Base-by-base conservation (phyloP, 2,329 filamentous ascomycete genomes). In the Fusarium sp. region DNA sequence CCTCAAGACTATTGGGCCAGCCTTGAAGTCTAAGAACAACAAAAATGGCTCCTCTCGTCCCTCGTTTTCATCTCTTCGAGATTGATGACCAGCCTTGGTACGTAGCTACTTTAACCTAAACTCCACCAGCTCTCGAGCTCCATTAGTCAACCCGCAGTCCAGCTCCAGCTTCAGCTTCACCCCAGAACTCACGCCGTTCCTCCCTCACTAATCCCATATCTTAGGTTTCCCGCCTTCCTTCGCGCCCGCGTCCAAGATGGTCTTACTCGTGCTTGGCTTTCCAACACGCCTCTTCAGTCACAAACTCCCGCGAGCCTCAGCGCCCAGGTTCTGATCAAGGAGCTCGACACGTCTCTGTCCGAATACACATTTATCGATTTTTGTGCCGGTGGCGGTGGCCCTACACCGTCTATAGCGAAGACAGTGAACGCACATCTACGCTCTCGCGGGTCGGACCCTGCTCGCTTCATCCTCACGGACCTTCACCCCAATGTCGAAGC, bases 321-420 rank as follows among this genome's bases (percentile, higher is more conserved):
- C n/a, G 87, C 90, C 49, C 79, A 82, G 45, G 80, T 88, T 22
- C 84, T 93, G 47, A 81, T 84, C 42, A 79, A 79, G 24, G 81
- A 86, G 44, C 83, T 91, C 16, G 83, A 84, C 38, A 64, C 75
- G 8, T 75, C 81, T 27, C 81, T 88, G 2, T 80, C 83, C 20
- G 79, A 82, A 3, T 89, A 91, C 78, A 89, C 86, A 20, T 89
- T 92, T 72, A 86, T 94, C 66, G 92, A 95, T 81, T 92, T 94
- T 79, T 93, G 91, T 78, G 90, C 91, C 4, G 92, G 92, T 54
- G 90, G 87, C 16, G 92, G 92, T 43, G 92, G 92, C 0, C 91
- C 91, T 1, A 92, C 89, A 3, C 90, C 90, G 1, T 82, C 81
- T 42, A 89, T 92, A 53, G 90, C 91, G 78, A 82, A 80, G 14